phyloP scores from a whole-genome alignment of 192 early-diverging fungal species.

The Entomortierella parvispora region DNA sequence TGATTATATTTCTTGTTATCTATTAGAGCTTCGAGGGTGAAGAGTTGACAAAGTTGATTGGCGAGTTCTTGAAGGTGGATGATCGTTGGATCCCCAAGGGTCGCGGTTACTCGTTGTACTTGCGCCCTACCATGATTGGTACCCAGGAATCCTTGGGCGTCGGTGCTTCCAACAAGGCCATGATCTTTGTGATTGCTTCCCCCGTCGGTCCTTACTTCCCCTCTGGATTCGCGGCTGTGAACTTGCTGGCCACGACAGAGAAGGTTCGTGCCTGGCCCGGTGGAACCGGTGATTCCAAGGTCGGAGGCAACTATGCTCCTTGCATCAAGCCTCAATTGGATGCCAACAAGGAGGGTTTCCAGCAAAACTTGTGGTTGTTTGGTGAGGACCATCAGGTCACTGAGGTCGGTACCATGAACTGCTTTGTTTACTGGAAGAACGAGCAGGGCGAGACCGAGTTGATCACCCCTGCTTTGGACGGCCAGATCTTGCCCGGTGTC shows the following conservation, averaged over 20 bases:
- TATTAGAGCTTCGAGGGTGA: conserved; percentile 73
- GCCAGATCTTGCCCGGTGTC: conserved; percentile 94
- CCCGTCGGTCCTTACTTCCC: conserved; percentile 97
- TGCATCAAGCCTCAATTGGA: conserved; percentile 85
- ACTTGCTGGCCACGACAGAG: conserved; percentile 83
- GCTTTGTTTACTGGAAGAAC: conserved; percentile 91
- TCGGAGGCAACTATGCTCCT: conserved; percentile 91
- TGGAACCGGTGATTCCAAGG: conserved; percentile 92
- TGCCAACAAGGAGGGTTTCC: conserved; percentile 89
- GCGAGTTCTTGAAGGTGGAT: conserved; percentile 84
- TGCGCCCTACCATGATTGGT: conserved; percentile 93
- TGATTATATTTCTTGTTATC: conserved; percentile 1
- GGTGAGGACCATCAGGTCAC: conserved; percentile 87
- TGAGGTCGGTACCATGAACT: conserved; percentile 98
- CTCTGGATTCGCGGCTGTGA: conserved; percentile 91
- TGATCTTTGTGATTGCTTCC: conserved; percentile 89
- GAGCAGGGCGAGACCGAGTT: conserved; percentile 85
- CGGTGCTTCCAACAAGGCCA: conserved; percentile 78
- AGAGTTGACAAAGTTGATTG: conserved; percentile 84
- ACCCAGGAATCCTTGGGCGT: conserved; percentile 90
- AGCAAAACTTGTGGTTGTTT: conserved; percentile 96
- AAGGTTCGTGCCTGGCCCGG: conserved; percentile 96
- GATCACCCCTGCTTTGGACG: conserved; percentile 91
- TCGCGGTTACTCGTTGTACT: conserved; percentile 91
- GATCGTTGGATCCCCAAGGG: conserved; percentile 91